Evolutionary conservation across 2,329 filamentous ascomycete genomes (phyloP), one percentile per base, ranked within the genome.

Genomic region (Ambrosiella cleistominuta): DNA sequence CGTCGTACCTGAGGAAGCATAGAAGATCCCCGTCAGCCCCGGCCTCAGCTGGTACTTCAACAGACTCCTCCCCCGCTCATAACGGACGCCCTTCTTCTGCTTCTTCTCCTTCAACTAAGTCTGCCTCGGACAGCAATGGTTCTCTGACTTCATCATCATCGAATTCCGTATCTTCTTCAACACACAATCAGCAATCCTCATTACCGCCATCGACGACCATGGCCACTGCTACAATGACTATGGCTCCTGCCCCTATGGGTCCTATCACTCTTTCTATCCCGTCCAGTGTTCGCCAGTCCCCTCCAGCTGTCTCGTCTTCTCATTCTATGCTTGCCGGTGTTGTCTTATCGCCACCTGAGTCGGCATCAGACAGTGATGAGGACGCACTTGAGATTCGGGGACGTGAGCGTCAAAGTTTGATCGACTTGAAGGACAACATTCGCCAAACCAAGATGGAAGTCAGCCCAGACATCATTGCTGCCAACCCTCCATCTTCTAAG

Each of bases 261-360:
- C 57, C 60, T 9, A 56, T 58, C 40, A 57, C 50, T n/a, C 71
- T 77, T 66, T 68, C 70, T 13, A 64, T 72, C 58, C 76, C 74
- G 67, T 74, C 74, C 68, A 87, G 81, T 70, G 73, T 94, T 62
- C 81, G 87, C 65, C 86, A 90, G 69, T 94, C 89, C 53, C 88
- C 88, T 13, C 84, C 87, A n/a, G 87, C 88, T 15, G 71, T 88
- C 62, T 87, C 82, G 62, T 82, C 88, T 71, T 78, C 74, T 35
- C 69, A 81, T 61, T 73, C 80, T 62, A 93, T 95, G 69, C 88
- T 89, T 47, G 80, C 81, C 62, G 88, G 88, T 61, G 89, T 88
- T 62, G 81, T 95, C 64, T 86, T 95, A 60, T 96, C 91, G 0
- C 91, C 91, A 40, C 91, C 91, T 8, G 91, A 96, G 65, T 95